Conservation (phyloP, 2,329 filamentous ascomycete genomes). For the Talaromyces sp. region DNA sequence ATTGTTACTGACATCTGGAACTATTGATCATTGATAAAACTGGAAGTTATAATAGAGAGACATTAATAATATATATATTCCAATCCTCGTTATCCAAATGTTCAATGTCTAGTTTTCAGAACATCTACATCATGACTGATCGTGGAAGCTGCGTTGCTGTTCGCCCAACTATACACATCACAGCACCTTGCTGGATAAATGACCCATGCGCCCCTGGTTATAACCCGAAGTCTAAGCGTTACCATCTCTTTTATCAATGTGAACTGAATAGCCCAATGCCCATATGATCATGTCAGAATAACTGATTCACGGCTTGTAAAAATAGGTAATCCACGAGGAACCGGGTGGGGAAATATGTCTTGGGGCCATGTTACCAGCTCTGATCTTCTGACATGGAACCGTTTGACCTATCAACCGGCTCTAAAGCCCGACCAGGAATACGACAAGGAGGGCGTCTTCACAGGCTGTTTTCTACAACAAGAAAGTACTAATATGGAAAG, state of each 20-base stretch:
- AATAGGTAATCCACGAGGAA: not conserved
- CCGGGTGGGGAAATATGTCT: not conserved
- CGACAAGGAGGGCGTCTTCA: not conserved
- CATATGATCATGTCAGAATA: not conserved
- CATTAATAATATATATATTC: not conserved
- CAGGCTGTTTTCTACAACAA: not conserved
- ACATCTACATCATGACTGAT: not conserved
- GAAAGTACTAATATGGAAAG: slow-evolving; percentile 13
- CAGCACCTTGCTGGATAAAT: slow-evolving; percentile 26
- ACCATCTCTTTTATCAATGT: slow-evolving; percentile 30
- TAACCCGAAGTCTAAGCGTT: slow-evolving; percentile 24
- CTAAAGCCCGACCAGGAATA: not conserved
- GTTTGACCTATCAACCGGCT: not conserved
- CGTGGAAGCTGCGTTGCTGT: not conserved
- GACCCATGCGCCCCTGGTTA: slow-evolving; percentile 31
- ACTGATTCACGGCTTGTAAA: not conserved
- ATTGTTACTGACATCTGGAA: not conserved
- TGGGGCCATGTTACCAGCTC: not conserved
- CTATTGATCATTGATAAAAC: no score
- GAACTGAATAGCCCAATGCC: not conserved
- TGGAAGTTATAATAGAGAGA: not conserved
- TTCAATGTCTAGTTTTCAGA: not conserved
- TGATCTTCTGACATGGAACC: not conserved
- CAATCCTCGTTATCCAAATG: not conserved
- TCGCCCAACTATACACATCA: slow-evolving; percentile 1